Evolutionary conservation across 331 rosid genomes (phyloP), one percentile per base, ranked within the genome.

Genomic region (Phaseolus coccineus): DNA sequence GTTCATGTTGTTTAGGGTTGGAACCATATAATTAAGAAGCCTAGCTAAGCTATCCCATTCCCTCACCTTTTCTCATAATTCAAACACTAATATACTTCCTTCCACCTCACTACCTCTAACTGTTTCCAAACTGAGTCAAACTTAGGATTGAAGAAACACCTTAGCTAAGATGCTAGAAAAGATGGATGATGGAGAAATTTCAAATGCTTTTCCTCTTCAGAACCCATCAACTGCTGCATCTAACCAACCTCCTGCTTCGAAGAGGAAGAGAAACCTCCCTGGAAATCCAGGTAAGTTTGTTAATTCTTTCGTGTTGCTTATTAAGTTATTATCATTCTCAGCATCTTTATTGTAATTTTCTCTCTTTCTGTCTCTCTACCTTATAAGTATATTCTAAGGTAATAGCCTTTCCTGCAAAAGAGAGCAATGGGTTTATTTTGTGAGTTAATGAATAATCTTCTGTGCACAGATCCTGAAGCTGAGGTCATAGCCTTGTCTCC

Each of bases 191-290:
- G 83, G 83, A 79, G 87, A 77, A 67, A 78, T 85, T 46, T 65
- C 93, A 68, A 82, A 88, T 51, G 81, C 80, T 70, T 86, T 93
- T 51, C 80, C 82, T 80, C 51, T 46, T 11, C 90, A 83, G 63
- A 87, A 78, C 81, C 82, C 90, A 48, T 67, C 72, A 67, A 63
- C 79, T 8, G 59, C 16, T 25, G 81, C 82, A 84, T 86, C 98
- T 16, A 81, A 71, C 25, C 52, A 71, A 55, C 87, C 84, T 75
- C 89, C 94, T 74, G 25, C 61, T 27, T 71, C 59, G 51, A 94
- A 91, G 87, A 94, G 91, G 89, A 94, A 94, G 85, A 86, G 98
- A 89, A 94, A 87, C 85, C 97, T 89, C 74, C 98, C 98, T 0
- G 98, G 98, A 85, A 91, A 82, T 58, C 98, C 98, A 77, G 98